These are phyloP conservation scores for Fomes fomentarius DNA, from an alignment of 1,284 basidiomycete genomes.

Conservation along the genomic window DNA sequence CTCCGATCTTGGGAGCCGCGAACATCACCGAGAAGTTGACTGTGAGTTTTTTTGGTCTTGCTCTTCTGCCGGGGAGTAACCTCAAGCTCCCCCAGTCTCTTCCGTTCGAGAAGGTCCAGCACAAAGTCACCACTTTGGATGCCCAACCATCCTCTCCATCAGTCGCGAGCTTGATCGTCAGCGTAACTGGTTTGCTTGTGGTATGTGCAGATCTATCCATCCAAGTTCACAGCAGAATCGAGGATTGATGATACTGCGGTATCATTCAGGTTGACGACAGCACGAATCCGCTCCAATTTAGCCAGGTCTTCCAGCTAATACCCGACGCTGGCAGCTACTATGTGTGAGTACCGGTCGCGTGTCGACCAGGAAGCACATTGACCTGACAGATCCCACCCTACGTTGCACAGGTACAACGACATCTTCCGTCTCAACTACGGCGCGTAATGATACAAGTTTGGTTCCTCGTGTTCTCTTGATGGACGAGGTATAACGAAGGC, in stretches of 20 bases:
- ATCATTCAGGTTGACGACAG: constrained; percentile 76
- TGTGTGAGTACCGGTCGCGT: constrained; percentile 59
- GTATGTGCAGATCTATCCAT: constrained; percentile 45
- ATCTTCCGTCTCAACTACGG: constrained; percentile 88
- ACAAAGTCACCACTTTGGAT: constrained; percentile 86
- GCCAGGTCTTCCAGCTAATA: constrained; percentile 90
- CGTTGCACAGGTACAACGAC: constrained; percentile 69
- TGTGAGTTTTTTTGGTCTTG: constrained; percentile 45
- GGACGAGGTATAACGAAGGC: background rate
- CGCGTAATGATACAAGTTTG: constrained; percentile 3
- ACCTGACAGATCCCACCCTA: constrained; percentile 1
- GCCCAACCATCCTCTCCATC: constrained; percentile 82
- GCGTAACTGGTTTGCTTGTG: constrained; percentile 85
- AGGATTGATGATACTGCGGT: constrained; percentile 11
- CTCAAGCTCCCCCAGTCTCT: constrained; percentile 55
- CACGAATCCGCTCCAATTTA: constrained; percentile 82
- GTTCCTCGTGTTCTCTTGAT: background rate
- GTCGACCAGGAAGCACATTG: background rate
- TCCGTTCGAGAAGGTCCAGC: constrained; percentile 83
- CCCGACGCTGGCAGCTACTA: constrained; percentile 82
- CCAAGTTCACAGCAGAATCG: background rate
- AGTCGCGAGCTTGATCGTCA: constrained; percentile 76
- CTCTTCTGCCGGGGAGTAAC: background rate
- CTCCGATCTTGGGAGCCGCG: constrained; percentile 59
- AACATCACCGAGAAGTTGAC: constrained; percentile 82